Conservation (phyloP, 1,284 basidiomycete genomes). For the Microbotryum saponariae region DNA sequence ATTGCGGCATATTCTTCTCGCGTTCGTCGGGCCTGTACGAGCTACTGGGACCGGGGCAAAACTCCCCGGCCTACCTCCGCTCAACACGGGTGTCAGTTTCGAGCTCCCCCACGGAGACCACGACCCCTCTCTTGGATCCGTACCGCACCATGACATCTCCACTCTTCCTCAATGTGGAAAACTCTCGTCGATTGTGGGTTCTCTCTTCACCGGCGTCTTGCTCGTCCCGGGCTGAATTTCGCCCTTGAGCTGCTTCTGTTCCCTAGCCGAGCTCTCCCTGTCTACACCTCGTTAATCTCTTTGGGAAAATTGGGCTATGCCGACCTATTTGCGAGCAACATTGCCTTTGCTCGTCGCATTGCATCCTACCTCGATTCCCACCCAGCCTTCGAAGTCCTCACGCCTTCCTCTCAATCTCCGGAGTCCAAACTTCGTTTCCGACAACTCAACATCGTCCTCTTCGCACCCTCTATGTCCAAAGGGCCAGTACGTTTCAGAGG, state of each 20-base stretch:
- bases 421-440: constrained; percentile 23
- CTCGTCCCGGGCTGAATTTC: neutral
- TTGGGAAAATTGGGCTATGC: constrained; percentile 45
- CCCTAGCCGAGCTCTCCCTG: constrained; percentile 43
- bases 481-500: constrained; percentile 32
- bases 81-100: constrained; percentile 7
- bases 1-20: constrained; percentile 48
- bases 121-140: constrained; percentile 17
- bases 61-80: constrained; percentile 44
- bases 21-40: constrained; percentile 38
- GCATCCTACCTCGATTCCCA: constrained; percentile 11
- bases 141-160: constrained; percentile 39
- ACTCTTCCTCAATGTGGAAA: constrained; percentile 46
- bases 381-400: constrained; percentile 42
- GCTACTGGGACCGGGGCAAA: constrained; percentile 42
- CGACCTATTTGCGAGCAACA: constrained; percentile 44
- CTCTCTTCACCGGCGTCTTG: neutral
- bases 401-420: constrained; percentile 20
- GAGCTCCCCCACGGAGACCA: neutral
- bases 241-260: neutral
- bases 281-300: constrained; percentile 46
- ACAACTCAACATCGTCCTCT: constrained; percentile 47
- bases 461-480: constrained; percentile 38
- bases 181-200: constrained; percentile 45
- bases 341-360: constrained; percentile 43